A percentile compares a stretch with the other conserved stretches of the same genome.
phyloP scores from a whole-genome alignment of 140 eudicot species.

The Ambrosia hybrid region DNA sequence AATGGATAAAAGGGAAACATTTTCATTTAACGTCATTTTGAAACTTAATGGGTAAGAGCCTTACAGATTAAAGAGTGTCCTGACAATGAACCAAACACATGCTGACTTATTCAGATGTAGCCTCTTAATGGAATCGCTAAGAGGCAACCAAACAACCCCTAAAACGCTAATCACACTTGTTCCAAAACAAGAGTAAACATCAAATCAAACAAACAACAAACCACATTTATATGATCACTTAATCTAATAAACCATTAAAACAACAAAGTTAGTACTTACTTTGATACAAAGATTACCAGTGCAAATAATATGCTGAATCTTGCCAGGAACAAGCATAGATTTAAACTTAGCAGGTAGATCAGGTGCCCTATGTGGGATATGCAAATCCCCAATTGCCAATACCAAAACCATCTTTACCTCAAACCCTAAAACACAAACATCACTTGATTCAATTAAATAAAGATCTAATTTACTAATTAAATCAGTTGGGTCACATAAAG shows the following conservation, averaged over 20 bases:
- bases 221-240: background rate
- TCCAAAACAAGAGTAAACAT: background rate
- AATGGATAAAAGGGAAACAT: too few species aligned
- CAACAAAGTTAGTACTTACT: conserved; percentile 33
- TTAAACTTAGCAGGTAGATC: conserved; percentile 91
- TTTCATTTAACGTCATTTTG: too few species aligned
- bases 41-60: too few species aligned
- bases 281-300: conserved; percentile 86
- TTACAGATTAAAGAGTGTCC: too few species aligned
- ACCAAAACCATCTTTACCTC: conserved; percentile 70
- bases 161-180: conserved; percentile 2
- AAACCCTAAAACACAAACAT: conserved; percentile 25
- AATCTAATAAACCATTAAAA: background rate
- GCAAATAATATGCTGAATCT: conserved; percentile 92
- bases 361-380: conserved; percentile 90
- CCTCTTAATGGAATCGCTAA: too few species aligned
- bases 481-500: conserved; percentile 16
- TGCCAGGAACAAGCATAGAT: conserved; percentile 97
- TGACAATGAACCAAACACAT: too few species aligned
- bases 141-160: background rate
- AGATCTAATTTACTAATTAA: conserved; percentile 1
- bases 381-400: conserved; percentile 91
- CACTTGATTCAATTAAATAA: conserved; percentile 3
- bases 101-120: too few species aligned
- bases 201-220: too few species aligned